phyloP scores from a whole-genome alignment of 176 grass and related monocot genomes.

The Oryza meyeriana region DNA sequence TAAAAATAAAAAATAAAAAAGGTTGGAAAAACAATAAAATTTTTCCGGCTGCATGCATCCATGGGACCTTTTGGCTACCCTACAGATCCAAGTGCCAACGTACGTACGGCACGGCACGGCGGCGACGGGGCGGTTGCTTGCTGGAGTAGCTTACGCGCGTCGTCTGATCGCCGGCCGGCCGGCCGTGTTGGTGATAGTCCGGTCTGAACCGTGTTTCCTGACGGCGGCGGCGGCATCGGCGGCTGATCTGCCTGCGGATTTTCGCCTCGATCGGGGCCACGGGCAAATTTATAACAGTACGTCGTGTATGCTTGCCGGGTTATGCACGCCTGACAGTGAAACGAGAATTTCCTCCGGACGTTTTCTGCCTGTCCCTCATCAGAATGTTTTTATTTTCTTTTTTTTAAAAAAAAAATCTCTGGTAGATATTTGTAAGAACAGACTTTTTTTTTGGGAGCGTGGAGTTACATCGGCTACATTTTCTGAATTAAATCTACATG shows the following conservation, averaged over 20 bases:
- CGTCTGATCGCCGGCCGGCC: not conserved
- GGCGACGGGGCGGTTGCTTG: constrained; percentile 5
- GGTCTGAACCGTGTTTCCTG: not conserved
- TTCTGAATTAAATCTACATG: too few relatives aligned
- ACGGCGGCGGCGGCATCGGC: too few relatives aligned
- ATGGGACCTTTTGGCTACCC: too few relatives aligned
- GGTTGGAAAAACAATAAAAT: too few relatives aligned
- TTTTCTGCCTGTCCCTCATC: too few relatives aligned
- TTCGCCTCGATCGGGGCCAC: not conserved
- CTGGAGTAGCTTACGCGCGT: constrained; percentile 5
- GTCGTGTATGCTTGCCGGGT: not conserved
- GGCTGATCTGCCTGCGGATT: not conserved
- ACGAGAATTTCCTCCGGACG: not conserved
- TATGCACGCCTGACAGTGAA: not conserved
- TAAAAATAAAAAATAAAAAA: too few relatives aligned
- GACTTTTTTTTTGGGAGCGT: too few relatives aligned
- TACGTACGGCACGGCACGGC: not conserved
- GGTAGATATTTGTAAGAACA: too few relatives aligned
- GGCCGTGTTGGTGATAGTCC: not conserved
- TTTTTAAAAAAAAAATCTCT: too few relatives aligned
- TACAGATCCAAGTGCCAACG: not conserved
- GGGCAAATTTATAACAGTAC: not conserved
- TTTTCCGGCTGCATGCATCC: too few relatives aligned
- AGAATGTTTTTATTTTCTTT: too few relatives aligned
- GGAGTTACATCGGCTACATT: too few relatives aligned